Base-by-base conservation (phyloP, 352 stramenopile genomes). In the Phytophthora litchii region DNA sequence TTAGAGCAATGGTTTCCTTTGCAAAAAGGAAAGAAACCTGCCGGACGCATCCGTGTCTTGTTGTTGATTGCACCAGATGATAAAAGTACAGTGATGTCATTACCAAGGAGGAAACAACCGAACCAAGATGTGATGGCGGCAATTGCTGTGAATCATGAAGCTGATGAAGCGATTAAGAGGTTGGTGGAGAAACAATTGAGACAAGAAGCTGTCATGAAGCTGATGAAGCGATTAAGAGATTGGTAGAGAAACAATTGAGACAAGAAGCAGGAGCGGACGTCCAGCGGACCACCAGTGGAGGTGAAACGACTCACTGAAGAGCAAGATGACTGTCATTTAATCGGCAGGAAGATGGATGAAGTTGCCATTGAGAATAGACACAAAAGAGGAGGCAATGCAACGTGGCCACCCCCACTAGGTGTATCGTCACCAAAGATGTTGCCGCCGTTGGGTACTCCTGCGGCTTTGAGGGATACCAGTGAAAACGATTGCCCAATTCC, bases 161-260 rank as follows among this genome's bases (percentile, higher is more conserved):
- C 80, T 3, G 80, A 91, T 37, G 68, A 81, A 20, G 80, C 80
- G 11, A 88, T 91, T 29, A 70, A 86, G 49, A 67, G 80, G 4
- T 57, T 91, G 12, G 54, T 91, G 29, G 57, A 78, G 8, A 77
- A 73, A 11, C 74, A 74, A 16, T 17, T 76, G 4, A 52, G 59
- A 23, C 62, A 74, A 46, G 65, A 80, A 41, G 66, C 59, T 0
- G 72, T n/a, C n/a, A n/a, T n/a, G 80, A 37, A 63, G 72, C 1
- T 53, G 62, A 1, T 54, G 67, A 29, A 57, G 46, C 80, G 11
- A 88, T 91, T 29, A 70, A 86, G 25, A 40, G 60, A 37, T 53
- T 72, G 0, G 54, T 91, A 23, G 57, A 78, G 8, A 77, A 73
- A 11, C 74, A 74, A 16, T 17, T 76, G 4, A 52, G 59, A 23